Conservation (phyloP, 2,329 filamentous ascomycete species). For the Elsinoe necatrix region DNA sequence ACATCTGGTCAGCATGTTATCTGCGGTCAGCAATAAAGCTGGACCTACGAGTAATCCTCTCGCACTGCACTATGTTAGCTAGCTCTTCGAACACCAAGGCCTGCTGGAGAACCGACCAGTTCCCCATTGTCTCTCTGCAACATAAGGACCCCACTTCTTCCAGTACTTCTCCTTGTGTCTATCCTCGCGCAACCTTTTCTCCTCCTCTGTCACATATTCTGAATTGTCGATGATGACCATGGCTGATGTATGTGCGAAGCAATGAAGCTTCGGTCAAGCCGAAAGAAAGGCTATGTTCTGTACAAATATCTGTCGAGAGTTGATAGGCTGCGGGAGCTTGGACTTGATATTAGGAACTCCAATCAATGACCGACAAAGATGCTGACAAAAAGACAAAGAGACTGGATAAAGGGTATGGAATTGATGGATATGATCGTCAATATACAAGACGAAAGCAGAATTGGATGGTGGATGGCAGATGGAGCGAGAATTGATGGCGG, state of each 20-base stretch:
- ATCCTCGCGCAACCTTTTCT: conserved; percentile 82
- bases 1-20: conserved; percentile 28
- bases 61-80: conserved; percentile 51
- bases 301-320: not conserved
- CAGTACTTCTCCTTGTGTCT: conserved; percentile 78
- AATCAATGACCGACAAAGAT: not conserved
- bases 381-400: not conserved
- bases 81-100: not conserved
- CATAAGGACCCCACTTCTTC: conserved; percentile 97
- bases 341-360: conserved; percentile 5
- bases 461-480: not conserved
- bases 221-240: conserved; percentile 91
- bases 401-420: not conserved
- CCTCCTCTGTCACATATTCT: conserved; percentile 81
- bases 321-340: not conserved
- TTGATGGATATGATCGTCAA: not conserved
- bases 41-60: conserved; percentile 74
- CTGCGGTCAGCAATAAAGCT: conserved; percentile 10
- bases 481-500: not conserved
- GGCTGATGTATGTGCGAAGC: conserved; percentile 12
- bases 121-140: conserved; percentile 91
- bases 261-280: not conserved
- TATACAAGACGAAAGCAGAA: not conserved
- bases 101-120: conserved; percentile 53
- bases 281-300: not conserved